Evolutionary conservation across 352 stramenopile species (phyloP).

Genomic region (Phytopythium montanum): DNA sequence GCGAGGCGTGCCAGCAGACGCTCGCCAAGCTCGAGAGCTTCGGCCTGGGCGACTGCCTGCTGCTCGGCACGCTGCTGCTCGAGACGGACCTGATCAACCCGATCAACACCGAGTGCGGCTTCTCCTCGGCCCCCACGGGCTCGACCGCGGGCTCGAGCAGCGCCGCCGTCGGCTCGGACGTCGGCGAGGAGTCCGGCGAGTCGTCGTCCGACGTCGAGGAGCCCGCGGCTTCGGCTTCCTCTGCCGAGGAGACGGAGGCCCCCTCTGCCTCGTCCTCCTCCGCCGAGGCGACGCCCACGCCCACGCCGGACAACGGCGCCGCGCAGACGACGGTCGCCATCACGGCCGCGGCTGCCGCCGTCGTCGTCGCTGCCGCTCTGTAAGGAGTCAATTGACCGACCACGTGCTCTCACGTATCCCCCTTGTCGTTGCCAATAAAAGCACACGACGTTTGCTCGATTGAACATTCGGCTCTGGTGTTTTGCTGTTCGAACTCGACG

Average conservation of each 20-base stretch:
- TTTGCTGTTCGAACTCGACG: no score
- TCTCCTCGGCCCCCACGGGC: background rate
- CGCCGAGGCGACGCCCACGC: background rate
- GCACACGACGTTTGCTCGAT: no score
- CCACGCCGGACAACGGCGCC: slow-evolving; percentile 2
- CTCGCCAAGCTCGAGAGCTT: slow-evolving; percentile 15
- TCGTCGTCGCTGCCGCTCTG: slow-evolving; percentile 2
- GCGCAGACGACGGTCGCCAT: background rate
- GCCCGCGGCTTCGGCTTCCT: background rate
- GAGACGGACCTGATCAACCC: slow-evolving; percentile 20
- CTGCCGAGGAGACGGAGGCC: background rate
- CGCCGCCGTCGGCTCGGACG: slow-evolving; percentile 1
- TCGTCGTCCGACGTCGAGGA: background rate
- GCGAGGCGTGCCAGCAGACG: slow-evolving; percentile 16
- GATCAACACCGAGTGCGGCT: slow-evolving; percentile 7
- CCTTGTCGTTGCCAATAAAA: no score
- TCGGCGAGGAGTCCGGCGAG: background rate
- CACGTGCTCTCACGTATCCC: no score
- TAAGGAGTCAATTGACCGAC: no score
- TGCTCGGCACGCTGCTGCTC: slow-evolving; percentile 15
- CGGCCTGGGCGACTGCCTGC: slow-evolving; percentile 24
- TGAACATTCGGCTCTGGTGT: no score
- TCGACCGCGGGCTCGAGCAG: background rate
- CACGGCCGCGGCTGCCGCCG: slow-evolving; percentile 6
- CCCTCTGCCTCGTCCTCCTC: background rate